These are phyloP conservation scores for Penicillium cataractarum DNA, from an alignment of 495 filamentous ascomycete species.

Conservation along the genomic window DNA sequence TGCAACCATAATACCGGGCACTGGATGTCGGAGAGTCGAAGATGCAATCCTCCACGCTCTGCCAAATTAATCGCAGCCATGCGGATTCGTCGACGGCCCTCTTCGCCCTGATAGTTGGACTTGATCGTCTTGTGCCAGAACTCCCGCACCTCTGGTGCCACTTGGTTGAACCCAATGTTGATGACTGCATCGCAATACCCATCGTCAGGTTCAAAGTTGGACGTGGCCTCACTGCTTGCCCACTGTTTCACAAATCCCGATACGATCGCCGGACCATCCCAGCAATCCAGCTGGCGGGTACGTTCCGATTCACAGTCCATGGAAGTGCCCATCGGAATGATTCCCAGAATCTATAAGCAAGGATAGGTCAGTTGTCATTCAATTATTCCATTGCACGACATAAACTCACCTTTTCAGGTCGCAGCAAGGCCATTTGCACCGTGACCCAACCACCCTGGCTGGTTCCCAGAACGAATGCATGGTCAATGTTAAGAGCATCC, in stretches of 20 bases:
- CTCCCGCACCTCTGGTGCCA: constrained; percentile 37
- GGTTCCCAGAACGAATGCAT: constrained; percentile 61
- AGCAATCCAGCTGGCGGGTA: constrained; percentile 56
- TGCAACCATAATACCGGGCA: constrained; percentile 69
- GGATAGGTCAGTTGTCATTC: not conserved
- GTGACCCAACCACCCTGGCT: constrained; percentile 68
- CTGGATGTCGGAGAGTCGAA: constrained; percentile 54
- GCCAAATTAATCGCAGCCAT: constrained; percentile 61
- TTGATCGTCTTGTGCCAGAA: constrained; percentile 60
- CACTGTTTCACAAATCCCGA: constrained; percentile 49
- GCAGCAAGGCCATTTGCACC: constrained; percentile 60
- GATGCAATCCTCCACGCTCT: constrained; percentile 61
- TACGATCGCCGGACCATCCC: constrained; percentile 54
- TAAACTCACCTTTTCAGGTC: constrained; percentile 55
- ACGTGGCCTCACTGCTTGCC: constrained; percentile 44
- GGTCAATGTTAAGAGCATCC: constrained; percentile 55
- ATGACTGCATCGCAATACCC: constrained; percentile 58
- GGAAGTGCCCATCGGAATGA: constrained; percentile 65
- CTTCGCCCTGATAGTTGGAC: constrained; percentile 59
- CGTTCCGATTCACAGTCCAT: constrained; percentile 63
- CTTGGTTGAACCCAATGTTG: constrained; percentile 56
- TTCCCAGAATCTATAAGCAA: constrained; percentile 52
- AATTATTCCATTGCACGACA: not conserved
- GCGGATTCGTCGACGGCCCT: constrained; percentile 55
- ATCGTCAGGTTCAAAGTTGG: constrained; percentile 58